A percentile compares a stretch with the other conserved stretches of the same genome.
Conservation (phyloP, 139 green algal genomes). For the Auxenochlorella pyrenoidosa region DNA sequence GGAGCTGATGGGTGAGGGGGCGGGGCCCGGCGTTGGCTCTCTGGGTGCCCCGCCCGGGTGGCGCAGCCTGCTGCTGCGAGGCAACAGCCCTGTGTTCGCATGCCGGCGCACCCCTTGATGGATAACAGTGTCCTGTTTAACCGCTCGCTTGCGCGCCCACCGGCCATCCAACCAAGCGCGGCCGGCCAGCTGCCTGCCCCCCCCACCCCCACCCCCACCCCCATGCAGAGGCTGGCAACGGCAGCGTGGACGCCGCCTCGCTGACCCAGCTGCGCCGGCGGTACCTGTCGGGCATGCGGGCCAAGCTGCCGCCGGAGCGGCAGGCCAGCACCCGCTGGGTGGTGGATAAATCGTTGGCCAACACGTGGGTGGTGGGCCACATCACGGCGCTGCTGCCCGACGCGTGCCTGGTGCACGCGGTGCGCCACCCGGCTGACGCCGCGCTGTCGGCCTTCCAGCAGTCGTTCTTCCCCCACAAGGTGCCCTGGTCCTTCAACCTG, state of each 20-base stretch:
- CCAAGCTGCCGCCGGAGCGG: not conserved
- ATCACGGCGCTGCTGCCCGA: slow-evolving; percentile 8
- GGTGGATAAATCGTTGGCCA: slow-evolving; percentile 18
- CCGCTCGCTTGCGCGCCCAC: too few species aligned
- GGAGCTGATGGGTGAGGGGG: not conserved
- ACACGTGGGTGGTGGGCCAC: slow-evolving; percentile 12
- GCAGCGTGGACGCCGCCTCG: not conserved
- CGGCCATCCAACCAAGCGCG: too few species aligned
- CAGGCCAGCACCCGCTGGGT: slow-evolving; percentile 1
- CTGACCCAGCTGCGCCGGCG: slow-evolving; percentile 1
- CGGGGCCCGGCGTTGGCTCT: too few species aligned
- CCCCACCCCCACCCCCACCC: not conserved
- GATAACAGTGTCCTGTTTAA: too few species aligned
- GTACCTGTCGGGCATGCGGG: slow-evolving; percentile 8
- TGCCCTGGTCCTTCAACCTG: slow-evolving; percentile 25
- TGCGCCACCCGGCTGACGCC: slow-evolving; percentile 21
- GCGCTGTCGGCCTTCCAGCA: slow-evolving; percentile 22
- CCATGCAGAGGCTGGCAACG: slow-evolving; percentile 2
- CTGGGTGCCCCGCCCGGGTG: too few species aligned
- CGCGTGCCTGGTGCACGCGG: slow-evolving; percentile 10
- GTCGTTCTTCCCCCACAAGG: slow-evolving; percentile 11
- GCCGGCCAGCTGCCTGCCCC: too few species aligned
- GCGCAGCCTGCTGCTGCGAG: too few species aligned
- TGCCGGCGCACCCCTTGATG: too few species aligned
- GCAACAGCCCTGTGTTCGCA: too few species aligned